Percentiles rank a stretch among this genome's conserved stretches.
Conservation (phyloP, 2,329 filamentous ascomycete species). For the Paradendryphiella salina region DNA sequence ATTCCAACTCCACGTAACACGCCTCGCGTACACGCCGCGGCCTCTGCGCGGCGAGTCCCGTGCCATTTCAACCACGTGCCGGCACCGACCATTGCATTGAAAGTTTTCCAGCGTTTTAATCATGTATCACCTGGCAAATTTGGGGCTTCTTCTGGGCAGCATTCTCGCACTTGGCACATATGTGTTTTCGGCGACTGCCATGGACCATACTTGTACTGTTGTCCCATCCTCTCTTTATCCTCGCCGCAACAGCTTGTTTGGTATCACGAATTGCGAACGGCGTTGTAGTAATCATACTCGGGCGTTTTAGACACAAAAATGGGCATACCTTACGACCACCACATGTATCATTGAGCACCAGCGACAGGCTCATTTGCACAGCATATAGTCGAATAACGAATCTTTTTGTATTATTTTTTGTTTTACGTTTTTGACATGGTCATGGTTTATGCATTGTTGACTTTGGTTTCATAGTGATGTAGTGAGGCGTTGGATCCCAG, state of each 20-base stretch:
- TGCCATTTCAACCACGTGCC: constrained; percentile 21
- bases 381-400: constrained; percentile 9
- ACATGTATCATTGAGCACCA: constrained; percentile 4
- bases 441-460: not conserved
- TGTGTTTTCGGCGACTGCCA: constrained; percentile 3
- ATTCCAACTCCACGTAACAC: constrained; percentile 13
- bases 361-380: constrained; percentile 6
- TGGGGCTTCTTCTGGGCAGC: constrained; percentile 13
- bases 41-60: constrained; percentile 23
- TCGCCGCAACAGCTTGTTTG: constrained; percentile 10
- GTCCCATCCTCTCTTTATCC: constrained; percentile 1
- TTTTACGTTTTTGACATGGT: not conserved
- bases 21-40: constrained; percentile 27
- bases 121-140: constrained; percentile 27
- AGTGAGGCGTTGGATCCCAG: no score
- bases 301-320: constrained; percentile 15
- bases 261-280: constrained; percentile 10
- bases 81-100: constrained; percentile 27
- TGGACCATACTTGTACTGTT: constrained; percentile 5
- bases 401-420: not conserved
- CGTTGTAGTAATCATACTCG: constrained; percentile 12
- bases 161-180: constrained; percentile 19
- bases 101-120: constrained; percentile 33
- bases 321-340: constrained; percentile 11
- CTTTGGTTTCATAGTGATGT: no score